These are phyloP conservation scores for Ascochyta lentis DNA, from an alignment of 2,329 filamentous ascomycete genomes.

Conservation along the genomic window DNA sequence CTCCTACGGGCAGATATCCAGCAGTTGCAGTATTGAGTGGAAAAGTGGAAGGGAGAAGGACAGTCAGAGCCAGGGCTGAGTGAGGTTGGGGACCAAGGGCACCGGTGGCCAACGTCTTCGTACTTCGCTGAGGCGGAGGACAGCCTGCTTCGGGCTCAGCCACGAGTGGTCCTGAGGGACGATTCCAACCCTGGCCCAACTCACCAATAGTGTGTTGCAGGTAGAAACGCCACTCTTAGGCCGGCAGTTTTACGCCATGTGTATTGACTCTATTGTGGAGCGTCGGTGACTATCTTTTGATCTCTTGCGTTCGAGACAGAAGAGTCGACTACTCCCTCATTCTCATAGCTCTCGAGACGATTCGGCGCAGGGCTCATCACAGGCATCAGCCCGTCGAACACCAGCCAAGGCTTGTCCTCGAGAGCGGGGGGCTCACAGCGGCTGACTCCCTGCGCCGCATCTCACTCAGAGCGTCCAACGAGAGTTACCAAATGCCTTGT, in stretches of 20 bases:
- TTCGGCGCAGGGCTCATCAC: slow-evolving; percentile 1
- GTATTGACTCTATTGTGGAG: slow-evolving; percentile 9
- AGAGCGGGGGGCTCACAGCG: slow-evolving; percentile 1
- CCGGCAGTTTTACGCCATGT: slow-evolving; percentile 5
- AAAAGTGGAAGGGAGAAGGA: slow-evolving; percentile 1
- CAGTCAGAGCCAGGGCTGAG: slow-evolving; percentile 18
- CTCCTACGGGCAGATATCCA: background rate
- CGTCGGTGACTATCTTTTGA: slow-evolving; percentile 17
- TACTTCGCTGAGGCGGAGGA: slow-evolving; percentile 22
- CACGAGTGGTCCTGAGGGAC: slow-evolving; percentile 12
- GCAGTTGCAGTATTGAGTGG: background rate
- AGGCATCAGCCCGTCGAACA: slow-evolving; percentile 13
- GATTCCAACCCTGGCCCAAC: slow-evolving; percentile 12
- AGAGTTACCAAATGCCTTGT: background rate
- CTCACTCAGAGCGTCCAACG: slow-evolving; percentile 5
- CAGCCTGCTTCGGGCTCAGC: slow-evolving; percentile 19
- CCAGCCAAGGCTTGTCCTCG: slow-evolving; percentile 7
- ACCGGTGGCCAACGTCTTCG: slow-evolving; percentile 17
- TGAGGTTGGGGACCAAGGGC: slow-evolving; percentile 16
- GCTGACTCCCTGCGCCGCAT: slow-evolving; percentile 17
- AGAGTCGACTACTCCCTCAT: slow-evolving; percentile 5
- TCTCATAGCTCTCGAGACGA: background rate
- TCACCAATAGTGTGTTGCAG: slow-evolving; percentile 10
- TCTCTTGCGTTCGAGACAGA: slow-evolving; percentile 1
- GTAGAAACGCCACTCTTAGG: slow-evolving; percentile 14